Conservation (phyloP, 495 filamentous ascomycete genomes). For the Penicillium longicatenatum region DNA sequence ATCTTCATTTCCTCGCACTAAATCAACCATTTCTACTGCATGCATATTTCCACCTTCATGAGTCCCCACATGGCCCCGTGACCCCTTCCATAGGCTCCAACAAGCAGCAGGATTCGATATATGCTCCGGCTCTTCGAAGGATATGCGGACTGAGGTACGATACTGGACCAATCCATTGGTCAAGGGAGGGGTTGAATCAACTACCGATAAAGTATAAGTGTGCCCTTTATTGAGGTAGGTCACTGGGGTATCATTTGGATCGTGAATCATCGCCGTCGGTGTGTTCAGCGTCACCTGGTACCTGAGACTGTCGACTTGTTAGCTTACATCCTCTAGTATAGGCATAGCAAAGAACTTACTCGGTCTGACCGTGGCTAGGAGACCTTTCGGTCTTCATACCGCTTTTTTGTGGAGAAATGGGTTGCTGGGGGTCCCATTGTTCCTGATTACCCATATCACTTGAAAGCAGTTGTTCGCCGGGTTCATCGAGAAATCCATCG, state of each 20-base stretch:
- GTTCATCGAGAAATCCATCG: background rate
- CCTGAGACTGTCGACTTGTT: background rate
- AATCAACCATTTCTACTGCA: slow-evolving; percentile 90
- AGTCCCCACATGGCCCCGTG: slow-evolving; percentile 76
- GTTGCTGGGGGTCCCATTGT: background rate
- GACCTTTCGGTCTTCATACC: background rate
- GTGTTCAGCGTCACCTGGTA: slow-evolving; percentile 3
- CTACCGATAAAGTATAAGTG: background rate
- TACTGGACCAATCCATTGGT: slow-evolving; percentile 60
- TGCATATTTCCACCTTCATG: slow-evolving; percentile 59
- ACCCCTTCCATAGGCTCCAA: slow-evolving; percentile 97
- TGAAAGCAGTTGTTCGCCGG: background rate
- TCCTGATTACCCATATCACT: background rate
- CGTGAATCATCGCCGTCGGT: slow-evolving; percentile 1
- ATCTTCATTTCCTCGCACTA: slow-evolving; percentile 52
- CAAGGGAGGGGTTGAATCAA: slow-evolving; percentile 27
- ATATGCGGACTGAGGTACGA: slow-evolving; percentile 85
- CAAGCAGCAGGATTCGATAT: slow-evolving; percentile 76
- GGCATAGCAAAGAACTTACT: background rate
- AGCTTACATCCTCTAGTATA: background rate
- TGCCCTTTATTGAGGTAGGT: slow-evolving; percentile 9
- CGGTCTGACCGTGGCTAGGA: background rate
- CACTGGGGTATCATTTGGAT: background rate
- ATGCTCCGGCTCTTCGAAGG: slow-evolving; percentile 93
- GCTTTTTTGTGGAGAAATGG: background rate